These are phyloP conservation scores for Podospora bellae-mahoneyi DNA, from an alignment of 495 filamentous ascomycete species.

Conservation along the genomic window DNA sequence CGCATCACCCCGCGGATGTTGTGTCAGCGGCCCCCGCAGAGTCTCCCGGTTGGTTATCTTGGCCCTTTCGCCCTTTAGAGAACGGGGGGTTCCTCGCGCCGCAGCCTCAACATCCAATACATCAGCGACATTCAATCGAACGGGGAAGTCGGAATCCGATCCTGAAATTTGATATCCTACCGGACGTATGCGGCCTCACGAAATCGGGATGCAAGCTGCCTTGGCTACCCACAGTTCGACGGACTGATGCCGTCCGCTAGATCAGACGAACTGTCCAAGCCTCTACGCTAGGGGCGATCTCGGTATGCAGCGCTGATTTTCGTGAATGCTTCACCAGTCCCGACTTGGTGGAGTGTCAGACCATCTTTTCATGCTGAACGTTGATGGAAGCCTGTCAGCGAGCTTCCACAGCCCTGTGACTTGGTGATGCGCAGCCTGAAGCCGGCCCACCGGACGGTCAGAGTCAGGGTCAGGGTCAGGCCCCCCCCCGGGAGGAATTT, in stretches of 20 bases:
- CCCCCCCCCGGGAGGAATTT: slow-evolving; percentile 18
- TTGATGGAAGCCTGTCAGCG: slow-evolving; percentile 5
- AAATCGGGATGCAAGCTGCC: not conserved
- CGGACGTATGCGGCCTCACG: not conserved
- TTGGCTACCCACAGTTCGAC: not conserved
- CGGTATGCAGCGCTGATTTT: slow-evolving; percentile 1
- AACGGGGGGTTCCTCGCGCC: slow-evolving; percentile 10
- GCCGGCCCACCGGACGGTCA: not conserved
- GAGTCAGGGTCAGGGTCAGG: not conserved
- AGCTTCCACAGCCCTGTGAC: slow-evolving; percentile 10
- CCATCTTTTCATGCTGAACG: slow-evolving; percentile 2
- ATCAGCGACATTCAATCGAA: not conserved
- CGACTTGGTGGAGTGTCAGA: not conserved
- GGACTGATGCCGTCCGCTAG: not conserved
- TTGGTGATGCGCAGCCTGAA: slow-evolving; percentile 1
- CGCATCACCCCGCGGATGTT: too few relatives aligned
- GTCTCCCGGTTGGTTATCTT: too few relatives aligned
- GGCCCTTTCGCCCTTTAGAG: too few relatives aligned
- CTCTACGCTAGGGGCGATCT: not conserved
- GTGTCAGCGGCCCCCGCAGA: too few relatives aligned
- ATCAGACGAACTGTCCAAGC: slow-evolving; percentile 5
- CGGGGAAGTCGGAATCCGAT: slow-evolving; percentile 6
- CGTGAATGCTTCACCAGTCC: not conserved
- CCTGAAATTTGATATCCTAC: slow-evolving; percentile 4
- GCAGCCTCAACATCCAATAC: slow-evolving; percentile 14